Evolutionary conservation across 108 stramenopile species (phyloP).

Genomic region (Aurantiochytrium sp.): DNA sequence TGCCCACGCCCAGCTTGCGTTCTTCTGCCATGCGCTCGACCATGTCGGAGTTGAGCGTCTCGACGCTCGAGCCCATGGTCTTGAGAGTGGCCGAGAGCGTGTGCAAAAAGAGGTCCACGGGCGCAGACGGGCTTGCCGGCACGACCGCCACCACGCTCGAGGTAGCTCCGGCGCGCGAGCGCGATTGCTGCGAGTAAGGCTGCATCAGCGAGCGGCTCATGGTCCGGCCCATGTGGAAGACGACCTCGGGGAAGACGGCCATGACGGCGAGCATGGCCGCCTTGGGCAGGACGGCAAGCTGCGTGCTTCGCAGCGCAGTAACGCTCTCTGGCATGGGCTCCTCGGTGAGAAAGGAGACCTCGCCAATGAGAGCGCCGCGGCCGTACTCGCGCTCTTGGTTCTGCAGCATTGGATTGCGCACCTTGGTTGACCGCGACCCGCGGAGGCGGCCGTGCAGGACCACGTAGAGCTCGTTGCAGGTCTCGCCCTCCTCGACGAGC

Average conservation of each 20-base stretch:
- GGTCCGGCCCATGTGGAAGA: constrained; percentile 18
- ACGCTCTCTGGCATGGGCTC: background rate
- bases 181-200: background rate
- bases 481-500: background rate
- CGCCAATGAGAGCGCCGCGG: background rate
- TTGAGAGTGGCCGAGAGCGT: background rate
- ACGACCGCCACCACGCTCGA: background rate
- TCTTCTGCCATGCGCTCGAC: constrained; percentile 9
- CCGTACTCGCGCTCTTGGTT: background rate
- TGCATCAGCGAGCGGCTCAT: background rate
- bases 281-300: background rate
- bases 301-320: background rate
- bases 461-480: background rate
- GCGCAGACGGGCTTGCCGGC: background rate
- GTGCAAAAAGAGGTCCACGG: background rate
- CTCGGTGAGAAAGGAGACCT: background rate
- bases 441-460: background rate
- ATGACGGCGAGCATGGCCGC: background rate
- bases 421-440: background rate
- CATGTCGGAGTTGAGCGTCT: constrained; percentile 6
- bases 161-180: background rate
- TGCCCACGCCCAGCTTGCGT: background rate
- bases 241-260: background rate
- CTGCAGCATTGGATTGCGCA: background rate
- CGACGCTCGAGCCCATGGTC: background rate